Evolutionary conservation across 495 filamentous ascomycete genomes (phyloP).

Genomic region (Penicillium parvum): DNA sequence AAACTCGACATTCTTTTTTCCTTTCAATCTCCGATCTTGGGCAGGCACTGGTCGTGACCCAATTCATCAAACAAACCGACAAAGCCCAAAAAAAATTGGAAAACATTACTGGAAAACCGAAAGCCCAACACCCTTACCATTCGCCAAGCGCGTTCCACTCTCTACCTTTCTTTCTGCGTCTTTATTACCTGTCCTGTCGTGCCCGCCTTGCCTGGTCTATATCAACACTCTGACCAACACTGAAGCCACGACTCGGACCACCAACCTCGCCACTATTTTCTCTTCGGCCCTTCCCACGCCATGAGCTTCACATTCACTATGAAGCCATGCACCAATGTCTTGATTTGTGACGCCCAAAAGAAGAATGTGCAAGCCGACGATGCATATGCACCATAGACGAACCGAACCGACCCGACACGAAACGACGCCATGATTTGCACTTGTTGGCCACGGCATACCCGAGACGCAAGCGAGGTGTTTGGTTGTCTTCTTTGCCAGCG

Average conservation of each 20-base stretch:
- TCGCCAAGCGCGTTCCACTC: constrained; percentile 18
- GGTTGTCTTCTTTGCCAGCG: constrained; percentile 23
- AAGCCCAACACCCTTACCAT: constrained; percentile 4
- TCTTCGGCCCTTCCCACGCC: constrained; percentile 13
- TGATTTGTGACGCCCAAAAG: constrained; percentile 12
- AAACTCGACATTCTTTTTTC: constrained; percentile 17
- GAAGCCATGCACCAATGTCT: constrained; percentile 5
- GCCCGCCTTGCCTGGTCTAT: neutral
- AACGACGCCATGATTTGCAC: constrained; percentile 24
- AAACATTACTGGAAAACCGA: constrained; percentile 6
- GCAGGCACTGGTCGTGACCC: neutral
- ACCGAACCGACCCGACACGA: constrained; percentile 31
- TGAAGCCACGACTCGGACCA: constrained; percentile 1
- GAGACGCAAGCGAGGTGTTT: constrained; percentile 31
- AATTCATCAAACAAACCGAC: constrained; percentile 9
- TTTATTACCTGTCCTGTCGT: constrained; percentile 14
- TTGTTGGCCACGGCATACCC: constrained; percentile 23
- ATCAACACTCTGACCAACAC: neutral
- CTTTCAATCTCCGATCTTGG: constrained; percentile 2
- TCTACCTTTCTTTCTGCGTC: constrained; percentile 14
- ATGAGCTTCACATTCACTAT: neutral
- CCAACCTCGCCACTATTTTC: constrained; percentile 9
- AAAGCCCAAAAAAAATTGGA: constrained; percentile 20
- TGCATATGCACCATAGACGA: constrained; percentile 32
- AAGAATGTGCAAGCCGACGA: constrained; percentile 26